phyloP scores from a whole-genome alignment of 163 green algal species.

The Coccomyxa subellipsoidea region DNA sequence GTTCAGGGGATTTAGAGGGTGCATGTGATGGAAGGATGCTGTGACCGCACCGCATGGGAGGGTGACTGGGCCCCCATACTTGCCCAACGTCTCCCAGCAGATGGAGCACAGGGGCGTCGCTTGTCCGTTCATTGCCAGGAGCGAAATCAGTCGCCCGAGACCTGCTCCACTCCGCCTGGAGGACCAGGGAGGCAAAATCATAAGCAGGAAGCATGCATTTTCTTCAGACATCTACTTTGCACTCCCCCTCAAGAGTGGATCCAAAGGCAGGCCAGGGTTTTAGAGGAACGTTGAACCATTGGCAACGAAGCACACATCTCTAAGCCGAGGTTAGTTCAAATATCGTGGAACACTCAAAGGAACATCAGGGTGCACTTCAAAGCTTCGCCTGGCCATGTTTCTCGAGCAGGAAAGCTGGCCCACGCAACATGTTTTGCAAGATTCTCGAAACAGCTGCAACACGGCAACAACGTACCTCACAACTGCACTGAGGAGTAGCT shows the following conservation, averaged over 20 bases:
- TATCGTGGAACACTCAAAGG: too few relatives aligned
- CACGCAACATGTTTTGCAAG: background rate
- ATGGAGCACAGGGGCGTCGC: slow-evolving; percentile 36
- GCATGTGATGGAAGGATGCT: background rate
- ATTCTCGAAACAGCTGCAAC: background rate
- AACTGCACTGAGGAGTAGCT: background rate
- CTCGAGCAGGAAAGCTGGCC: too few relatives aligned
- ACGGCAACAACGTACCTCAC: too few relatives aligned
- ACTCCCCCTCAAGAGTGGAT: background rate
- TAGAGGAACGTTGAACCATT: background rate
- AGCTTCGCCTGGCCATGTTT: too few relatives aligned
- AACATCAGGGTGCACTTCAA: too few relatives aligned
- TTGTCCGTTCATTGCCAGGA: background rate
- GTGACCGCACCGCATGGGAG: slow-evolving; percentile 59
- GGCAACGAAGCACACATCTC: too few relatives aligned
- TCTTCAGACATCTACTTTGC: background rate
- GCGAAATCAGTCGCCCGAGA: too few relatives aligned
- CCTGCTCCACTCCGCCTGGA: too few relatives aligned
- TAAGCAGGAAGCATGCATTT: too few relatives aligned
- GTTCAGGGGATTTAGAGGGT: too few relatives aligned
- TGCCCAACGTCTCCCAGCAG: slow-evolving; percentile 60
- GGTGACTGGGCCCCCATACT: slow-evolving; percentile 56
- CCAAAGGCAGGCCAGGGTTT: background rate
- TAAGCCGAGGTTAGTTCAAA: too few relatives aligned
- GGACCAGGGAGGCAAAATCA: background rate